Conservation (phyloP, 208 protist genomes). For the Trypanosoma caninum region DNA sequence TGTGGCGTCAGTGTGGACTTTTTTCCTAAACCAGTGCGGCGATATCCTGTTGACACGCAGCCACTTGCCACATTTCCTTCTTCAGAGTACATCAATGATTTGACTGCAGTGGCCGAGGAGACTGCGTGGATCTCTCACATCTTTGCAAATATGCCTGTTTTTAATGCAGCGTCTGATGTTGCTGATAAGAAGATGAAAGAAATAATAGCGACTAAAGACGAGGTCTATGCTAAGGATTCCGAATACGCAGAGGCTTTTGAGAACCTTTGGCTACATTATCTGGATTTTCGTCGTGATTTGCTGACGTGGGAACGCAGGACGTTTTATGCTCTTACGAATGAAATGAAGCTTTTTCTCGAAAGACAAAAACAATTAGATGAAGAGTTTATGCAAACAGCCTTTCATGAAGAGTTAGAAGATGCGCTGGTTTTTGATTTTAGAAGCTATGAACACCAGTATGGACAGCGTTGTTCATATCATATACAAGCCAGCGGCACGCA, state of each 20-base stretch:
- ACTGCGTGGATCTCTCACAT: conserved; percentile 18
- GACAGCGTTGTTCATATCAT: background rate
- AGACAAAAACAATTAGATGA: conserved; percentile 30
- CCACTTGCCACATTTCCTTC: conserved; percentile 18
- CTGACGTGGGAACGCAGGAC: conserved; percentile 31
- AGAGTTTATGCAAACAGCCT: conserved; percentile 14
- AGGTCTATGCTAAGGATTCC: background rate
- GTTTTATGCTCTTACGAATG: conserved; percentile 28
- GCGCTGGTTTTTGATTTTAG: conserved; percentile 32
- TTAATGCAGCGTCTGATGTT: background rate
- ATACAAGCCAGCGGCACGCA: background rate
- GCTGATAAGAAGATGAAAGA: background rate
- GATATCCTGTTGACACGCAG: conserved; percentile 35
- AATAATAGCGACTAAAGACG: background rate
- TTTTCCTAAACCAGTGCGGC: background rate
- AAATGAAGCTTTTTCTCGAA: conserved; percentile 29
- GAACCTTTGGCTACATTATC: conserved; percentile 26
- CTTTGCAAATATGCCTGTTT: conserved; percentile 5
- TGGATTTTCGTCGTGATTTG: conserved; percentile 35
- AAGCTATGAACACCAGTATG: conserved; percentile 31
- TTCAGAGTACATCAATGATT: background rate
- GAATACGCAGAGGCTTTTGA: background rate
- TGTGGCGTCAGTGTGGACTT: background rate
- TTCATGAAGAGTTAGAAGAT: conserved; percentile 25
- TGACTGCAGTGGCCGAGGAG: conserved; percentile 2